Conservation (phyloP, 2,329 filamentous ascomycete species). For the Neonectria coccinea region DNA sequence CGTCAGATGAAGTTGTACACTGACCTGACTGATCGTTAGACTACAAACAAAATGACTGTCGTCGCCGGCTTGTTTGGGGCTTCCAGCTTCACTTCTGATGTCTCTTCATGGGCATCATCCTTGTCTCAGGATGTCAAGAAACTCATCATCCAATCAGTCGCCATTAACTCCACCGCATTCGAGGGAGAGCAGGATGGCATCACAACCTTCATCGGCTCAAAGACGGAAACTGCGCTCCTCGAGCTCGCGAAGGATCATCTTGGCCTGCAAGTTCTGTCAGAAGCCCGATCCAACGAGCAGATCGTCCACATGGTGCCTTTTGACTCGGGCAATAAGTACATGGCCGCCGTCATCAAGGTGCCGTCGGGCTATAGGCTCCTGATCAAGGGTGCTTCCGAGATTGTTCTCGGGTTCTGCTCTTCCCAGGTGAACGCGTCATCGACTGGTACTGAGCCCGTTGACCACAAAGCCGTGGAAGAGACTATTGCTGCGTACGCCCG, state of each 20-base stretch:
- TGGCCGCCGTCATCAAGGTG: constrained; percentile 65
- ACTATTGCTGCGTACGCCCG: constrained; percentile 69
- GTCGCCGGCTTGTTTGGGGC: constrained; percentile 38
- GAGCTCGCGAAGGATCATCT: constrained; percentile 61
- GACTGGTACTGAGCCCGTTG: constrained; percentile 53
- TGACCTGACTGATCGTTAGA: constrained; percentile 46
- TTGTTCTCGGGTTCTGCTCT: constrained; percentile 58
- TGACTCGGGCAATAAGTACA: constrained; percentile 64
- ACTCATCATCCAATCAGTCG: constrained; percentile 56
- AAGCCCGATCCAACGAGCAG: constrained; percentile 58
- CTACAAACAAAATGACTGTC: constrained; percentile 46
- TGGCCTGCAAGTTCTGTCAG: constrained; percentile 58
- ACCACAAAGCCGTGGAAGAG: constrained; percentile 62
- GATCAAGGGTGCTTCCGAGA: constrained; percentile 68
- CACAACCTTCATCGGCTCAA: constrained; percentile 62
- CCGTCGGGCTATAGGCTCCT: constrained; percentile 57
- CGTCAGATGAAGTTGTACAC: neutral
- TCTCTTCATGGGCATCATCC: constrained; percentile 11
- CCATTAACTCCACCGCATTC: constrained; percentile 70
- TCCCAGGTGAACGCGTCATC: constrained; percentile 39
- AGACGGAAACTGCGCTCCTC: constrained; percentile 66
- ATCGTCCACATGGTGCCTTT: constrained; percentile 63
- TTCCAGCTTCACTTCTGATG: constrained; percentile 33
- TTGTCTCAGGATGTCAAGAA: constrained; percentile 46
- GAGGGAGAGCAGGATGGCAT: constrained; percentile 59